Conservation (phyloP, 2,329 filamentous ascomycete genomes). For the Aureobasidium sp. region DNA sequence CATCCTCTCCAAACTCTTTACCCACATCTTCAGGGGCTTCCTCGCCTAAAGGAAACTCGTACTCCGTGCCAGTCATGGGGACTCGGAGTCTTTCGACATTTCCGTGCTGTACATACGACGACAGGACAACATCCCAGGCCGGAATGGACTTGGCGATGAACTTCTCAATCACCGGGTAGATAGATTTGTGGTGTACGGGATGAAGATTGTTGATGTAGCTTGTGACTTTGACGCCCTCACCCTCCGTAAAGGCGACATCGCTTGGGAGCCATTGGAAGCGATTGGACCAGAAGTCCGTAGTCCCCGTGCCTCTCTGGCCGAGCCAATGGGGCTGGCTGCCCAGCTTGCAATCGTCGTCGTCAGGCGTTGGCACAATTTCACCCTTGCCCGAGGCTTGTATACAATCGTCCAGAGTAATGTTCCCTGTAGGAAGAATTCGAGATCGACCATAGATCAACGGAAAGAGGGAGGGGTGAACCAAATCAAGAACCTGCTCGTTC, state of each 20-base stretch:
- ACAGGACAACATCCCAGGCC: constrained; percentile 19
- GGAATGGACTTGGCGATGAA: constrained; percentile 20
- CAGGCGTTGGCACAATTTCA: constrained; percentile 14
- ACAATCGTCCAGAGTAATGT: constrained; percentile 24
- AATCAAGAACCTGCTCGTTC: constrained; percentile 48
- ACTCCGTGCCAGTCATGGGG: constrained; percentile 5
- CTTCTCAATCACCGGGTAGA: constrained; percentile 21
- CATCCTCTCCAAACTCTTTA: constrained; percentile 4
- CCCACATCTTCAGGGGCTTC: neutral
- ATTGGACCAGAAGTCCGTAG: constrained; percentile 13
- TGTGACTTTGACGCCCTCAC: constrained; percentile 16
- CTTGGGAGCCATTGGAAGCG: constrained; percentile 24
- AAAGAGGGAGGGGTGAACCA: constrained; percentile 57
- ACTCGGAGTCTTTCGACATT: neutral
- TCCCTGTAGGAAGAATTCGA: constrained; percentile 29
- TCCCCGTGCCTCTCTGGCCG: no score
- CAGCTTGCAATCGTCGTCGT: constrained; percentile 7
- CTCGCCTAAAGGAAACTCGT: neutral
- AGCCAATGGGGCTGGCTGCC: neutral
- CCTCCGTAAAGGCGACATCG: constrained; percentile 17
- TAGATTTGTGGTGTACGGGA: constrained; percentile 15
- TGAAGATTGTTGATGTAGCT: constrained; percentile 27
- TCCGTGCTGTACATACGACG: neutral
- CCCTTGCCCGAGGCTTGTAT: constrained; percentile 23
- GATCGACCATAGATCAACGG: constrained; percentile 48